A percentile compares a stretch with the other conserved stretches of the same genome.
Conservation (phyloP, 352 stramenopile species). For the Pythium brachiatum region DNA sequence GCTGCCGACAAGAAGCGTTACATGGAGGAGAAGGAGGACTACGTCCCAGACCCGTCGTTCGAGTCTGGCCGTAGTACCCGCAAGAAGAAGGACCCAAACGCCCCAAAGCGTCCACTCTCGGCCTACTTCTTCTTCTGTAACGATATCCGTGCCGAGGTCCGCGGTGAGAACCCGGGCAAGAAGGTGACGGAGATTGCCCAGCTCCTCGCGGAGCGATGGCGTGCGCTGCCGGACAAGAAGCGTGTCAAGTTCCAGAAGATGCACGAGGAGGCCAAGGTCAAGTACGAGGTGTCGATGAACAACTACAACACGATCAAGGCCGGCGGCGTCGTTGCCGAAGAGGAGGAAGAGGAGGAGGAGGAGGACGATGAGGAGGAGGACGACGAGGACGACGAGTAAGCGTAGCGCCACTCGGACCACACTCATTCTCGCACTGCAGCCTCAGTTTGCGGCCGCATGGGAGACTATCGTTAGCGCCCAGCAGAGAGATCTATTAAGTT, state of each 20-base stretch:
- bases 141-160: slow-evolving; percentile 88
- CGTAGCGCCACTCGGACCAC: neutral
- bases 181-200: slow-evolving; percentile 92
- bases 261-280: slow-evolving; percentile 80
- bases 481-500: slow-evolving; percentile 28
- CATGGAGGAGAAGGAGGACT: slow-evolving; percentile 87
- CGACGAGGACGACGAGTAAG: slow-evolving; percentile 66
- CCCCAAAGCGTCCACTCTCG: slow-evolving; percentile 93
- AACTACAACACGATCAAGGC: slow-evolving; percentile 80
- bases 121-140: slow-evolving; percentile 96
- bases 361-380: slow-evolving; percentile 63
- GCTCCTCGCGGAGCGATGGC: slow-evolving; percentile 81
- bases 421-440: neutral
- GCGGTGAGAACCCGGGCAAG: slow-evolving; percentile 92
- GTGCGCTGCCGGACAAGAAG: slow-evolving; percentile 90
- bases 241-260: slow-evolving; percentile 89
- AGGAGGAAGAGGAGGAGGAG: slow-evolving; percentile 66
- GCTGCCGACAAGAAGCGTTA: slow-evolving; percentile 87
- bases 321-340: slow-evolving; percentile 32
- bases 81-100: slow-evolving; percentile 92
- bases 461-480: slow-evolving; percentile 24
- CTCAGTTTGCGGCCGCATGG: slow-evolving; percentile 1
- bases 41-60: slow-evolving; percentile 83
- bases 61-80: slow-evolving; percentile 55
- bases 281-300: slow-evolving; percentile 90